phyloP scores from a whole-genome alignment of 306 rosid genomes.

The Myrica gale region DNA sequence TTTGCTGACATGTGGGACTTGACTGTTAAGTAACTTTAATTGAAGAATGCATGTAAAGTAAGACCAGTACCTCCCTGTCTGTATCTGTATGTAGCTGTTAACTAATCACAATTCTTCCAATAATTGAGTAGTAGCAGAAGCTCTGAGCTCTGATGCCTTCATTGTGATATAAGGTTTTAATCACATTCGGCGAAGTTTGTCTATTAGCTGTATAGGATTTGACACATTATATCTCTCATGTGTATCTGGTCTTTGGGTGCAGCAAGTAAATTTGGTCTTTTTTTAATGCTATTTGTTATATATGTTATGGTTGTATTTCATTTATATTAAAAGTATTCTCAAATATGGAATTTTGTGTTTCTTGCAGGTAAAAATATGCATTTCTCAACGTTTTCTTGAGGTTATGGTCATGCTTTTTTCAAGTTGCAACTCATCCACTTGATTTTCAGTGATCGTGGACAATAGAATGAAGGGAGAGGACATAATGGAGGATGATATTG shows the following conservation, averaged over 20 bases:
- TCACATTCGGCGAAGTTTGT: background rate
- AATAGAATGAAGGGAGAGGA: slow-evolving; percentile 78
- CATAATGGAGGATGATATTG: slow-evolving; percentile 67
- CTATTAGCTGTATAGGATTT: background rate
- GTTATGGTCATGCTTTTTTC: slow-evolving; percentile 41
- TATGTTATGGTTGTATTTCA: background rate
- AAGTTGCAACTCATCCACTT: slow-evolving; percentile 55
- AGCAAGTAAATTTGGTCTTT: background rate
- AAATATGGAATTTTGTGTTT: background rate
- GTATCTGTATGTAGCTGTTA: background rate
- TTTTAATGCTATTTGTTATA: background rate
- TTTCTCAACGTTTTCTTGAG: slow-evolving; percentile 39
- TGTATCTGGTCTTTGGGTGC: background rate
- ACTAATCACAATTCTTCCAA: background rate
- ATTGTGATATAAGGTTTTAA: too few relatives aligned
- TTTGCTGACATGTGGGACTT: background rate
- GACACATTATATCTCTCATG: background rate
- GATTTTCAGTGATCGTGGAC: slow-evolving; percentile 78
- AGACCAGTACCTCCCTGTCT: background rate
- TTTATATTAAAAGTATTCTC: background rate
- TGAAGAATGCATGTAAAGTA: background rate
- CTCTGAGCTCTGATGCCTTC: background rate
- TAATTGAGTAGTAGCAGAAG: background rate
- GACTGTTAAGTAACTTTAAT: background rate
- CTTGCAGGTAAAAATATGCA: slow-evolving; percentile 44